A percentile compares a stretch with the other conserved stretches of the same genome.
Conservation (phyloP, 805 yeast species). For the Candida palmyrensis region DNA sequence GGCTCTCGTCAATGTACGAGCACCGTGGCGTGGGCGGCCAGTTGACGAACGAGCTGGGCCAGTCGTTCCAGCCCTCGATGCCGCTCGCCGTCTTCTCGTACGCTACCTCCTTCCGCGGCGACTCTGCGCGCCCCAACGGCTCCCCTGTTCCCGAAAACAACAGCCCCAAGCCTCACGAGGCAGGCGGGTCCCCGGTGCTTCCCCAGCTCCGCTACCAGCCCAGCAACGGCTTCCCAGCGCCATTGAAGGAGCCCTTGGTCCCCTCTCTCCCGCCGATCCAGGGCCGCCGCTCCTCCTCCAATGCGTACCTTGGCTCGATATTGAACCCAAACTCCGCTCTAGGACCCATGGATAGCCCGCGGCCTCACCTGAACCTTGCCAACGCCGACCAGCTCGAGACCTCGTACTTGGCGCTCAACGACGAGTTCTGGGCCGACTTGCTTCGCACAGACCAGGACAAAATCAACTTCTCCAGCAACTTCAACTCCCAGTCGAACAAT, state of each 20-base stretch:
- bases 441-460: constrained; percentile 31
- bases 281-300: too few relatives aligned
- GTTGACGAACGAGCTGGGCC: constrained; percentile 7
- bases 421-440: constrained; percentile 68
- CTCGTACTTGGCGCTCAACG: constrained; percentile 53
- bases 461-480: constrained; percentile 22
- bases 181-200: neutral
- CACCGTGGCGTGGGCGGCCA: constrained; percentile 3
- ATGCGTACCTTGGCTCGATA: constrained; percentile 1
- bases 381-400: constrained; percentile 37
- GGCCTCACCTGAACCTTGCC: constrained; percentile 9
- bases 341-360: neutral
- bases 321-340: constrained; percentile 1
- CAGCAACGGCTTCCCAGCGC: neutral
- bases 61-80: constrained; percentile 14
- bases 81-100: constrained; percentile 36
- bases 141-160: neutral
- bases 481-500: neutral
- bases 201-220: neutral
- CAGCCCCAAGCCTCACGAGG: neutral
- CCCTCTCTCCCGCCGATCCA: too few relatives aligned
- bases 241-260: too few relatives aligned
- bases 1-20: constrained; percentile 8
- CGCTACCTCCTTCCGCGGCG: constrained; percentile 31
- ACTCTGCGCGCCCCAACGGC: neutral